Base-by-base conservation (phyloP, 495 filamentous ascomycete species). In the Aspergillus incahuasiensis region DNA sequence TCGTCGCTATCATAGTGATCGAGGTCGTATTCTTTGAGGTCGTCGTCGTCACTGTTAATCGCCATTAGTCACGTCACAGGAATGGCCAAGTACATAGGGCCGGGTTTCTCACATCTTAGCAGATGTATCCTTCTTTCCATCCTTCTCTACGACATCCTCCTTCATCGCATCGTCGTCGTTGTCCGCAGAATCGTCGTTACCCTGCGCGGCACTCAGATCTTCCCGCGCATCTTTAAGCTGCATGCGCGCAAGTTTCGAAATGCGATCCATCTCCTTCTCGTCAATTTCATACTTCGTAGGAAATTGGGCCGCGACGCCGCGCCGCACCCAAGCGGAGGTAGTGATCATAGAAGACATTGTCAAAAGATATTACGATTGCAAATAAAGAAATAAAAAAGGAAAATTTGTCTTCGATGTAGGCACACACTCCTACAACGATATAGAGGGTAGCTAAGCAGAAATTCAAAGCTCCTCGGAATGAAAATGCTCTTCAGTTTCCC, bases 141-240 rank as follows among this genome's bases (percentile, higher is more conserved):
- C 48, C 21, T 61, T 68, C 19, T 69, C 66, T 44, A 66, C 63
- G 6, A 66, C 63, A 46, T 73, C 73, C 41, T 67, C 68, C 39
- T 62, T 55, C 63, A 58, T 54, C 28, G 53, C 52, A 55, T 69
- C 64, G n/a, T 61, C 59, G 9, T 71, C 68, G 48, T 71, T 70
- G 21, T 64, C 64, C 18, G 62, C 60, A 32, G 15, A 6, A 19
- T 61, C 71, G 32, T 69, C 69, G 52, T 72, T 72, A 9, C 65
- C 68, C 41, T 70, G 72, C 22, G 88, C 90, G 56, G 88, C 83
- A 61, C 84, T 83, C 58, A 99, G 72, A 63, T 91, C 91, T 4
- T 90, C 90, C 63, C 89, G 82, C 6, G 94, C 94, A 70, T 96
- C 94, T 63, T 96, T 91, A 38, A 99, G 81, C 71, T 96, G 87